Evolutionary conservation across 2,329 filamentous ascomycete species (phyloP).

Genomic region (Botryotinia narcissicola): DNA sequence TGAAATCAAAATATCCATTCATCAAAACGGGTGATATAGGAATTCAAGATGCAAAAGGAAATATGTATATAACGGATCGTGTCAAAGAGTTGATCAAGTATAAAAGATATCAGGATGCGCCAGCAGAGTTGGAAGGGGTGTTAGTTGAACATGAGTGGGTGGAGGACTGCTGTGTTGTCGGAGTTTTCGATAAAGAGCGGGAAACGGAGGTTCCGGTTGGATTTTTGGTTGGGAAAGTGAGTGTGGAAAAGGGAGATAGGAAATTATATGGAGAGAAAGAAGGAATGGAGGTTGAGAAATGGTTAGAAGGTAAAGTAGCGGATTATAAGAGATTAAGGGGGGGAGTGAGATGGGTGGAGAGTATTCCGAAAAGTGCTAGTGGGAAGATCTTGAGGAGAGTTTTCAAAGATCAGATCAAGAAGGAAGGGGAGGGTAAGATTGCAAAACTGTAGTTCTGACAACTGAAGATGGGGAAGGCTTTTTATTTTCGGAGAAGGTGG

Average conservation of each 20-base stretch:
- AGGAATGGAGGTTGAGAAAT: conserved; percentile 42
- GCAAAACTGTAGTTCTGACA: conserved; percentile 9
- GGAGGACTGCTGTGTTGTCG: conserved; percentile 59
- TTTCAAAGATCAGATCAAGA: conserved; percentile 40
- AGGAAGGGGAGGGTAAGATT: conserved; percentile 43
- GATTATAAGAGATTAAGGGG: conserved; percentile 50
- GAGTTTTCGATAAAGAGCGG: conserved; percentile 55
- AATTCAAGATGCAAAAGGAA: conserved; percentile 68
- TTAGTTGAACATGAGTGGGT: conserved; percentile 45
- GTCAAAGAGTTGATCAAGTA: conserved; percentile 64
- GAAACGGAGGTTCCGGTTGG: conserved; percentile 68
- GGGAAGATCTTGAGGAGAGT: conserved; percentile 46
- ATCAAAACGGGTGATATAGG: conserved; percentile 81
- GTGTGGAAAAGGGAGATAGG: conserved; percentile 30
- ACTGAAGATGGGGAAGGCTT: not conserved
- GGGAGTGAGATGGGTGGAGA: conserved; percentile 48
- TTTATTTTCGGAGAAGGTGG: not conserved
- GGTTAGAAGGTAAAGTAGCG: conserved; percentile 43
- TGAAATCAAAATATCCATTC: conserved; percentile 47
- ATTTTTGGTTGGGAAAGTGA: conserved; percentile 51
- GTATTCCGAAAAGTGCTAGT: conserved; percentile 48
- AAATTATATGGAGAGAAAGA: not conserved
- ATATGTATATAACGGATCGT: conserved; percentile 85
- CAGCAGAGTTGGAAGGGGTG: conserved; percentile 58
- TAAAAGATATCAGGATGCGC: conserved; percentile 66